A percentile compares a stretch with the other conserved stretches of the same genome.
Evolutionary conservation across 257 asterid genomes (phyloP).

Genomic region (Lavandula angustifolia): DNA sequence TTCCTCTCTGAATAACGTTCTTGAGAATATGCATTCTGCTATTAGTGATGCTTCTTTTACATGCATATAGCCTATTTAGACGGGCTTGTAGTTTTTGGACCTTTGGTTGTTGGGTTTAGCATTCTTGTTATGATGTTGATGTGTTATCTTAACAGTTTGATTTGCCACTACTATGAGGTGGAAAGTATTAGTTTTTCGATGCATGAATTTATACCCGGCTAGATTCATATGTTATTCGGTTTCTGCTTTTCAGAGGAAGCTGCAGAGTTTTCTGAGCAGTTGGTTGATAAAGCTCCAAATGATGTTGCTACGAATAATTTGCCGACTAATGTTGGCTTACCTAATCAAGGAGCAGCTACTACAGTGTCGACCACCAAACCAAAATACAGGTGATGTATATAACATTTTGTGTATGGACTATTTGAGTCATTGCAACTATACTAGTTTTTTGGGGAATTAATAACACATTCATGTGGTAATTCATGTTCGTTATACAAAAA

Average conservation of each 20-base stretch:
- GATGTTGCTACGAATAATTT: conserved; percentile 37
- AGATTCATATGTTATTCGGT: not conserved
- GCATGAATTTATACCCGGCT: not conserved
- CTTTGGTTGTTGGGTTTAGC: not conserved
- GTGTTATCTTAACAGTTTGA: not conserved
- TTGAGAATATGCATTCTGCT: not conserved
- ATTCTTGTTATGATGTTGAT: conserved; percentile 13
- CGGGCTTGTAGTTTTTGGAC: not conserved
- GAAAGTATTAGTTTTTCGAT: not conserved
- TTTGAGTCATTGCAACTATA: not conserved
- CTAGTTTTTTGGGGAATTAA: not conserved
- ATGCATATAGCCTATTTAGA: not conserved
- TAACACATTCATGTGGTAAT: not conserved
- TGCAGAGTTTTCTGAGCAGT: conserved; percentile 43
- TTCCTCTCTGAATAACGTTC: too few relatives aligned
- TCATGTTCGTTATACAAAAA: not conserved
- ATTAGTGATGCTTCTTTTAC: not conserved
- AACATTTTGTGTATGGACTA: not conserved
- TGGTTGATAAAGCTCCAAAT: conserved; percentile 33
- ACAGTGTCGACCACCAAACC: conserved; percentile 44
- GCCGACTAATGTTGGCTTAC: conserved; percentile 39
- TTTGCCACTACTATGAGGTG: not conserved
- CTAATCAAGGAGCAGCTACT: conserved; percentile 40
- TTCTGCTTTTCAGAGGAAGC: conserved; percentile 58
- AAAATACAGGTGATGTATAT: conserved; percentile 56